A percentile compares a stretch with the other conserved stretches of the same genome.
Conservation (phyloP, 176 grass and related monocot species). For the Pharus latifolius region DNA sequence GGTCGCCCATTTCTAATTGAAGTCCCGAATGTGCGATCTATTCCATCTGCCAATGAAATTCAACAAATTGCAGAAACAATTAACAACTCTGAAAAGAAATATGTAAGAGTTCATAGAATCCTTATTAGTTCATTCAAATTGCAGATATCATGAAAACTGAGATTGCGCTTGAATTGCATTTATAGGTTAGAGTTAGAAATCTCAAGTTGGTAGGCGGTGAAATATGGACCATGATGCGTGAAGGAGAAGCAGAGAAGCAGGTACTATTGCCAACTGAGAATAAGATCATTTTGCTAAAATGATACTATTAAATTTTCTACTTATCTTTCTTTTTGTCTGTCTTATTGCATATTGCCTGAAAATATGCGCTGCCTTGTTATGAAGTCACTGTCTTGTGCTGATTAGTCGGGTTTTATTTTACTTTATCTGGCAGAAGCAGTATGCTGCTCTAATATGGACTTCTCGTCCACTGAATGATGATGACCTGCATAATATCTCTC, state of each 20-base stretch:
- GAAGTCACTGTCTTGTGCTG: not conserved
- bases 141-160: not conserved
- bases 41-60: conserved; percentile 57
- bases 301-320: not conserved
- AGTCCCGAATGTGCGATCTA: conserved; percentile 53
- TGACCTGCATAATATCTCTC: conserved; percentile 52
- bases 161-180: not conserved
- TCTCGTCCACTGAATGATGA: conserved; percentile 46
- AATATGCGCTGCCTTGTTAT: not conserved
- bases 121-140: not conserved
- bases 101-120: conserved; percentile 54
- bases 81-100: conserved; percentile 66
- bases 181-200: conserved; percentile 71
- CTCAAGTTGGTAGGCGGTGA: conserved; percentile 62
- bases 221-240: conserved; percentile 93
- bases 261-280: conserved; percentile 17
- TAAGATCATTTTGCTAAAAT: not conserved
- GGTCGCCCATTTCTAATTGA: conserved; percentile 92
- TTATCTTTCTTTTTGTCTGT: not conserved
- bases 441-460: conserved; percentile 92
- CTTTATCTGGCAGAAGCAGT: conserved; percentile 57
- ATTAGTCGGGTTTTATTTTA: not conserved
- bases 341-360: not conserved
- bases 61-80: conserved; percentile 70
- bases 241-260: conserved; percentile 95